phyloP scores from a whole-genome alignment of 208 protist genomes.

The Acanthamoeba sp. region DNA sequence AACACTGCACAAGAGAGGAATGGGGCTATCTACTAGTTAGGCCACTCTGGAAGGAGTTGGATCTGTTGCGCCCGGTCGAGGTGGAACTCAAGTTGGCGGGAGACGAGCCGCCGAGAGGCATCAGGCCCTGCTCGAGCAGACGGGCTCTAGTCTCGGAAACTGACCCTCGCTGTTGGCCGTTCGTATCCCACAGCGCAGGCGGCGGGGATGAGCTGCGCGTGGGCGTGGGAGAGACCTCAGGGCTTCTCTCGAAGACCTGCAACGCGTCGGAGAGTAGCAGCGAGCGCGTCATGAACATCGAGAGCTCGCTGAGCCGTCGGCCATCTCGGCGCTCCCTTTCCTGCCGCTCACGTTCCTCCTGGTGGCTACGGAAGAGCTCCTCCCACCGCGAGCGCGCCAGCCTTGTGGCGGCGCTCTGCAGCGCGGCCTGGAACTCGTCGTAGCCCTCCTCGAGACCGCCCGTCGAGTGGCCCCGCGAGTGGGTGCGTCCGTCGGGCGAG shows the following conservation, averaged over 20 bases:
- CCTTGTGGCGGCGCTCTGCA: not conserved
- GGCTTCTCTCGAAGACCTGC: not conserved
- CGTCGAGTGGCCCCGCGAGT: not conserved
- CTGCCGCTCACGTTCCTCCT: conserved; percentile 7
- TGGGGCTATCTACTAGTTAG: not conserved
- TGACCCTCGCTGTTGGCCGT: not conserved
- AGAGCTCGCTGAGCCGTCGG: not conserved
- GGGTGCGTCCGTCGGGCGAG: not conserved
- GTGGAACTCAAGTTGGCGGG: not conserved
- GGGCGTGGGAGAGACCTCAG: not conserved
- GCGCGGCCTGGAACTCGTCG: conserved; percentile 28
- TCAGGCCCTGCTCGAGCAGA: not conserved
- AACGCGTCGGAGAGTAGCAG: not conserved
- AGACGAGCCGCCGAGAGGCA: not conserved
- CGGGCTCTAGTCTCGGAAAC: not conserved
- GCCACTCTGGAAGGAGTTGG: not conserved
- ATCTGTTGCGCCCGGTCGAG: not conserved
- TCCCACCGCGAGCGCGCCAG: conserved; percentile 48
- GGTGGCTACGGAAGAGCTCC: conserved; percentile 10
- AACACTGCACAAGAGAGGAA: no score
- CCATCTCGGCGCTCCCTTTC: not conserved
- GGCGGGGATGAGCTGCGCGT: not conserved
- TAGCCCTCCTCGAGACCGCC: not conserved
- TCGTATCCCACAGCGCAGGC: no score
- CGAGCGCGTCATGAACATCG: not conserved